Percentiles rank a stretch among this genome's conserved stretches.
These are phyloP conservation scores for Zoysia japonica DNA, from an alignment of 176 grass and related monocot genomes.

Conservation along the genomic window DNA sequence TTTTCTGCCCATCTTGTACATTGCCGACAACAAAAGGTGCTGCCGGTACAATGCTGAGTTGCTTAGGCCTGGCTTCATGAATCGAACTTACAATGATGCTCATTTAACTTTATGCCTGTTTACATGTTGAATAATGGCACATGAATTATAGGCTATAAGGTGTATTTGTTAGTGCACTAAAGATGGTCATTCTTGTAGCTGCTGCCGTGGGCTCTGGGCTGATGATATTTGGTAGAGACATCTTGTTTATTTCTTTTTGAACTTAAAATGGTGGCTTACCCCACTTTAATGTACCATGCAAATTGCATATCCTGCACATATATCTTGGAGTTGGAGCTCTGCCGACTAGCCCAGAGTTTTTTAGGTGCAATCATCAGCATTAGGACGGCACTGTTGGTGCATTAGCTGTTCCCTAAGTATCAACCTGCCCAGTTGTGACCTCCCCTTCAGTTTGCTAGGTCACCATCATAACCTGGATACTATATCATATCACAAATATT, in stretches of 20 bases:
- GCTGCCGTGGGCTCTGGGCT: background rate
- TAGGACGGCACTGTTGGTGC: background rate
- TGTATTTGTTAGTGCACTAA: background rate
- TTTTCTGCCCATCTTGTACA: background rate
- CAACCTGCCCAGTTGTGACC: background rate
- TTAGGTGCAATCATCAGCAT: background rate
- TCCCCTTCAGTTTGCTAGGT: slow-evolving; percentile 1
- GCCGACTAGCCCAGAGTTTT: background rate
- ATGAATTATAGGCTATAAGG: background rate
- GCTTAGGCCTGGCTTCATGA: background rate
- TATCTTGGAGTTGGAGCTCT: background rate
- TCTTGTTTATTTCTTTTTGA: background rate
- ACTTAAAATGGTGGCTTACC: background rate
- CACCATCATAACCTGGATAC: background rate
- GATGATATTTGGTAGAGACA: background rate
- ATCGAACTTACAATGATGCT: background rate
- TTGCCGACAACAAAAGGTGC: slow-evolving; percentile 22
- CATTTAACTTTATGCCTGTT: background rate
- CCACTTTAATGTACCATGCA: background rate
- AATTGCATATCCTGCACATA: background rate
- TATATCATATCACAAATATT: background rate
- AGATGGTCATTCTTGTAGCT: background rate
- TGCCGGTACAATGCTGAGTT: background rate
- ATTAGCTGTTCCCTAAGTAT: slow-evolving; percentile 5
- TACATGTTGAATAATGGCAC: background rate